Base-by-base conservation (phyloP, 2,329 filamentous ascomycete species). In the Monosporascus sp. region DNA sequence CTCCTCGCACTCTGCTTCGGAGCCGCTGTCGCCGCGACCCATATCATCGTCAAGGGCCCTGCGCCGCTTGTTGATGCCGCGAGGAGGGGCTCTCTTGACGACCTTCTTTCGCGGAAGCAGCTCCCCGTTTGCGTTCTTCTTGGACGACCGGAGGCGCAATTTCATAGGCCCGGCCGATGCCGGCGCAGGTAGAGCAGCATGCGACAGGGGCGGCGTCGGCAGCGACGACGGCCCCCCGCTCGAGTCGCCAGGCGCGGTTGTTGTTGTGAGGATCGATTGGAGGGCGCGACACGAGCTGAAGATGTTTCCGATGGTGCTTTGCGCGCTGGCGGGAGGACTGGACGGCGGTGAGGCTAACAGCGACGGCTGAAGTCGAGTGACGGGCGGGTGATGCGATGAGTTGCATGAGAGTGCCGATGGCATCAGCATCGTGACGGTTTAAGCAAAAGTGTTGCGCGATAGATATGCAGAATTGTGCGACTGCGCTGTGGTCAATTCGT, bases 381-480 rank as follows among this genome's bases (percentile, higher is more conserved):
- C 66, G 46, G 70, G 70, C 52, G 72, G 64, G 54, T 75, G 77
- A 54, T 75, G 77, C 72, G 77, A 76, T 64, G 76, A 67, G 66
- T 83, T 81, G 77, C 81, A 83, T 31, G 77, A 72, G 45, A 85
- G 68, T 37, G 81, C 78, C 31, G 81, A 84, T 20, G 81, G 81
- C 57, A 84, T 76, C 54, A 85, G 69, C 82, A 85, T 85, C 22
- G 58, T 73, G 57, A 53, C 49, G 48, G 53, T n/a, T 45, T 53
- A 35, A 5, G 51, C 25, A n/a, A 18, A 18, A 45, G 15, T 50
- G 45, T 24, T 14, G 38, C 43, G 52, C 7, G 31, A 49, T 46
- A n/a, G 31, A 17, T 49, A 27, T 57, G 22, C 48, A 45, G 49
- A 35, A 25, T 54, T 20, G 22, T 38, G 49, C 22, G 47, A 47